These are phyloP conservation scores for Ettlia oleoabundans DNA, from an alignment of 139 green algal genomes.

Conservation along the genomic window DNA sequence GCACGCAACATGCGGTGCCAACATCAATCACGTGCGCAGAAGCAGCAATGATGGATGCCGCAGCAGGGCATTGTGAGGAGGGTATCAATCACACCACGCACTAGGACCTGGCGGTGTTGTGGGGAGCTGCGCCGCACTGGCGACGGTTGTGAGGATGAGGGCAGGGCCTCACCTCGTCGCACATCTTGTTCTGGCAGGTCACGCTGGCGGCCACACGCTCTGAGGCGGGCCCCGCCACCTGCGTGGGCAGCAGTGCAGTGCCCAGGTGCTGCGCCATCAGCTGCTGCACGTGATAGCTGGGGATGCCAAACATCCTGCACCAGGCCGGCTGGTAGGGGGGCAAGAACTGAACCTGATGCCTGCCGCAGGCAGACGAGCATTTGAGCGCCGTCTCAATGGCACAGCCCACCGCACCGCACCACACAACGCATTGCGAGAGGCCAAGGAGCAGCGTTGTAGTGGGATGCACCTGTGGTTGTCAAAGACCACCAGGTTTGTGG, in stretches of 20 bases:
- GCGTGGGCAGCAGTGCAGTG: not conserved
- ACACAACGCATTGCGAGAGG: too few relatives aligned
- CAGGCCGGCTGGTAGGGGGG: not conserved
- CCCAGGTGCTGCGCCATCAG: conserved; percentile 49
- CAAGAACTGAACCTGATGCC: too few relatives aligned
- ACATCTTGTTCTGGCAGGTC: conserved; percentile 45
- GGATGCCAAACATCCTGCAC: conserved; percentile 45
- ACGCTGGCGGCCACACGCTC: conserved; percentile 17
- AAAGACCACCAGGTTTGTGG: conserved; percentile 50
- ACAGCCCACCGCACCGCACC: too few relatives aligned
- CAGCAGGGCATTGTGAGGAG: too few relatives aligned
- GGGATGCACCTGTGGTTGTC: conserved; percentile 15
- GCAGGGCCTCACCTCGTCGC: not conserved
- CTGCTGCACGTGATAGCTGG: conserved; percentile 58
- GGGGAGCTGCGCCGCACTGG: not conserved
- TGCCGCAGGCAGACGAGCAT: not conserved
- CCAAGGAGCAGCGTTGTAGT: too few relatives aligned
- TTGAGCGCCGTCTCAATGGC: not conserved
- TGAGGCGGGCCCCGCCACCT: not conserved
- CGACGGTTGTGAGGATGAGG: too few relatives aligned
- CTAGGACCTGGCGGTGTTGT: too few relatives aligned
- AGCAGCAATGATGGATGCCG: too few relatives aligned
- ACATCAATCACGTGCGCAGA: too few relatives aligned
- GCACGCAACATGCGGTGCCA: too few relatives aligned
- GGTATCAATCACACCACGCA: too few relatives aligned